Evolutionary conservation across 169 alveolate genomes (phyloP), one percentile per base, ranked within the genome.

Genomic region (Cryptosporidium meleagridis): DNA sequence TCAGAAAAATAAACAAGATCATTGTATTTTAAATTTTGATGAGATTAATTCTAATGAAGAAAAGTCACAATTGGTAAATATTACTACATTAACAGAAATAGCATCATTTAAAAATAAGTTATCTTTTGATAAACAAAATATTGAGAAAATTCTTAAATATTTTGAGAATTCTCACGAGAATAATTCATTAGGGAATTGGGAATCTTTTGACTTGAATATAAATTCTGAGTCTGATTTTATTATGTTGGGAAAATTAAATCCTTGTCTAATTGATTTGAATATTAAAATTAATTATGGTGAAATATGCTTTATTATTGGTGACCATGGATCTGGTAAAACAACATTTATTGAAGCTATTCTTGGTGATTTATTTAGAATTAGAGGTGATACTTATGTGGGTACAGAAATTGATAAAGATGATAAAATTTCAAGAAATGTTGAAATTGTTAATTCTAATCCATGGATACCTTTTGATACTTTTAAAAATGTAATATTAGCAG

Each of bases 381-480:
- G 68, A 23, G 89, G 89, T 14, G 75, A 62, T 45, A 41, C 55
- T 23, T 65, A 80, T 26, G 31, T 80, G 16, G 72, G 72, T 14
- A 65, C 44, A 6, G 31, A 55, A 9, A 55, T 55, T 55, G 0
- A 23, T 55, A 12, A 26, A 55, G 39, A 31, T 0, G 41, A 73
- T 39, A 35, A 73, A 18, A 33, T 8, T 21, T 3, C 39, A 29
- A 62, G 73, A 29, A 59, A 59, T 51, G n/a, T 80, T 18, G 80
- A 80, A 23, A 44, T 62, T 33, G 8, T 80, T 37, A 62, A 37
- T n/a, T 80, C 89, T 18, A 62, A 59, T 45, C 73, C 89, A 18
- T 80, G 89, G 89, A 62, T 80, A 80, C 89, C 89, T n/a, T 62
- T 16, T 61, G 89, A 80, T 61, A 62, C 89, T 37, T 62, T 61